A percentile compares a stretch with the other conserved stretches of the same genome.
Conservation (phyloP, 495 filamentous ascomycete species). For the Extremus antarcticus region DNA sequence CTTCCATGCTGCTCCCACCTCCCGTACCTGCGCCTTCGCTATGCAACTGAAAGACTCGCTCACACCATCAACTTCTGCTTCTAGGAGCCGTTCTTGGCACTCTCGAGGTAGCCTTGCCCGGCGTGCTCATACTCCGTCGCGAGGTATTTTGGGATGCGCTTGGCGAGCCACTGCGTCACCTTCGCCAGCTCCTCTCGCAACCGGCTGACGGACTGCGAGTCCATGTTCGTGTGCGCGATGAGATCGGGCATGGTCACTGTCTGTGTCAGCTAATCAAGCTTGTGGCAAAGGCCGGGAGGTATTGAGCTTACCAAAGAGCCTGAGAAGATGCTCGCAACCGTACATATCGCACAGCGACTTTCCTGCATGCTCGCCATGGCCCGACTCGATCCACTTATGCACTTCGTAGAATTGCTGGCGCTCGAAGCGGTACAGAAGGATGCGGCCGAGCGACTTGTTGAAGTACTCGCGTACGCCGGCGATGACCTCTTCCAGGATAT, state of each 20-base stretch:
- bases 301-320: conserved; percentile 62
- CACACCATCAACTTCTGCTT: neutral
- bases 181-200: conserved; percentile 78
- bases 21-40: neutral
- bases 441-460: conserved; percentile 69
- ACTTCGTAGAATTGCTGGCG: conserved; percentile 71
- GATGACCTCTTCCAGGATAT: conserved; percentile 81
- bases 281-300: neutral
- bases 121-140: conserved; percentile 34
- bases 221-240: conserved; percentile 96
- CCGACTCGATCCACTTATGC: conserved; percentile 48
- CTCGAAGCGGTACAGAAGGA: conserved; percentile 87
- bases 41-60: neutral
- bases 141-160: conserved; percentile 62
- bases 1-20: too few relatives aligned
- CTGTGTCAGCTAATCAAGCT: conserved; percentile 8
- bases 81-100: neutral
- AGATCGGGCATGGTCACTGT: conserved; percentile 84
- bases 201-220: conserved; percentile 72
- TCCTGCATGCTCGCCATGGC: conserved; percentile 46
- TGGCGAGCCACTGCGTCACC: conserved; percentile 69
- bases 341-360: conserved; percentile 70
- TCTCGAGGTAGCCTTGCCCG: neutral
- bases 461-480: conserved; percentile 84
- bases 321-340: conserved; percentile 79